These are phyloP conservation scores for Fusarium secorum DNA, from an alignment of 2,329 filamentous ascomycete genomes.

Conservation along the genomic window DNA sequence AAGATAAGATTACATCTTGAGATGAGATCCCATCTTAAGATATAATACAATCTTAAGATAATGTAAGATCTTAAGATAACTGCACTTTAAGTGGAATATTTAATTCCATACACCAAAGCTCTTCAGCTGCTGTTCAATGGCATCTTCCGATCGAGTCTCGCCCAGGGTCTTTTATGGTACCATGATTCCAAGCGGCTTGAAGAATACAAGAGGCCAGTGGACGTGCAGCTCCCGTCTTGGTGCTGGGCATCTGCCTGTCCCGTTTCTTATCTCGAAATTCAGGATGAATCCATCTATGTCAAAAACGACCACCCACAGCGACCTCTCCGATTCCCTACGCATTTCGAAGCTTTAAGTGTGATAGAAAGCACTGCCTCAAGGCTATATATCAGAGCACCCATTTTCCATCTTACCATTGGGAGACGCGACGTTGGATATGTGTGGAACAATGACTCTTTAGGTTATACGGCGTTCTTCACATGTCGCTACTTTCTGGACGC, in stretches of 20 bases:
- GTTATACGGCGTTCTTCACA: neutral
- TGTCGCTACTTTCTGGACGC: neutral
- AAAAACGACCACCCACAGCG: neutral
- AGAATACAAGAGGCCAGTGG: neutral
- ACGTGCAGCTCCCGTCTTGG: neutral
- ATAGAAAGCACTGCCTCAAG: neutral
- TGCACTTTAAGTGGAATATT: too few species aligned
- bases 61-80: too few species aligned
- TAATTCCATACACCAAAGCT: too few species aligned
- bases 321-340: neutral
- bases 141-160: neutral
- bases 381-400: neutral
- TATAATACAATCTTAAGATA: too few species aligned
- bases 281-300: neutral
- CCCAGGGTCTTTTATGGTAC: neutral
- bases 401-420: neutral
- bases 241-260: neutral
- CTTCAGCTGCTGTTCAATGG: too few species aligned
- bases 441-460: too few species aligned
- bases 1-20: too few species aligned
- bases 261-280: accelerated
- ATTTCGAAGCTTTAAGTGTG: neutral
- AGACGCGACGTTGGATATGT: too few species aligned
- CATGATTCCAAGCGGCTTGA: accelerated
- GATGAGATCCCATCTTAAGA: too few species aligned